Base-by-base conservation (phyloP, 176 grass and related monocot species). In the Ananas comosus region DNA sequence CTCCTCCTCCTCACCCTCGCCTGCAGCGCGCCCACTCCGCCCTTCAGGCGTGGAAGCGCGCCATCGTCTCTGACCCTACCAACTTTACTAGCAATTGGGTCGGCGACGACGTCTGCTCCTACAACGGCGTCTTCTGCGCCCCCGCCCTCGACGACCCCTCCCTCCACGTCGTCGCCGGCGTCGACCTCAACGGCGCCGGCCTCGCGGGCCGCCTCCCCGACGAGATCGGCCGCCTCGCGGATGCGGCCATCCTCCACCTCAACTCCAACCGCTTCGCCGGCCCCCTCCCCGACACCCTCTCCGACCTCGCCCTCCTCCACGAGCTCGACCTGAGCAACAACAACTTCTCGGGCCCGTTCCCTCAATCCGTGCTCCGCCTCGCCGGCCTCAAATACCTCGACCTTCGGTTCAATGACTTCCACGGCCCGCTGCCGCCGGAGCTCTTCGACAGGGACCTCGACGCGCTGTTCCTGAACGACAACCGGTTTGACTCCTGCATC, bases 261-360 rank as follows among this genome's bases (percentile, higher is more conserved):
- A 76, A 76, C 63, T 53, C 63, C 50, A 76, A 76, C 25, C 63
- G 74, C 22, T 76, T 76, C 64, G 25, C 10, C 24, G 63, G 63
- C 33, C 70, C 78, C 0, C 64, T 86, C 1, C 88, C 88, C 0
- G 68, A 73, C 63, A 78, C 80, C 18, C 63, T 91, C 73, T 65
- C 59, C 76, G 76, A 52, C 49, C 69, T 91, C 2, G 65, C 74
- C 14, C 67, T 82, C 16, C 86, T 89, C 75, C 78, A 81, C 57
- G 86, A 89, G 82, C 86, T 89, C 63, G 82, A 89, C 79, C 28
- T 89, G 75, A 85, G 86, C 82, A 89, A 89, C 77, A 89, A 89
- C 79, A 79, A 70, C 53, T 79, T 89, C 74, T 69, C 80, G 11
- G 82, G 87, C 0, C 8, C 0, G 0, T 89, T 89, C 79, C 87